A percentile compares a stretch with the other conserved stretches of the same genome.
Evolutionary conservation across 257 asterid genomes (phyloP).

Genomic region (Nicotiana undulata): DNA sequence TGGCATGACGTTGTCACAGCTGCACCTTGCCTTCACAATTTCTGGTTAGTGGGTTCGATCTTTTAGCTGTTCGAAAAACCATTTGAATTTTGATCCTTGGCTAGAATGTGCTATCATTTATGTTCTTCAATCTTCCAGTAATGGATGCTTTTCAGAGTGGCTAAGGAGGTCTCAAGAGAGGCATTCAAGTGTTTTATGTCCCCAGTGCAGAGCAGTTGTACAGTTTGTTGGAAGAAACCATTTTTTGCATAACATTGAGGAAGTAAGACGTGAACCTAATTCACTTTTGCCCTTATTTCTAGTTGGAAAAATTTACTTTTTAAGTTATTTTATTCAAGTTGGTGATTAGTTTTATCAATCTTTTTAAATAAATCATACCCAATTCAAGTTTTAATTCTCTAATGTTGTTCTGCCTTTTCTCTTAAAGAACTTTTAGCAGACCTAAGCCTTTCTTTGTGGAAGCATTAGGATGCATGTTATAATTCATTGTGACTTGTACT

Average conservation of each 20-base stretch:
- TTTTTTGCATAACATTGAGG: constrained; percentile 81
- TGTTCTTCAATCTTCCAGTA: constrained; percentile 44
- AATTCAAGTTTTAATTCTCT: neutral
- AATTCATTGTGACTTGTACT: neutral
- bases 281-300: neutral
- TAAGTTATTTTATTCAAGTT: neutral
- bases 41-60: constrained; percentile 44
- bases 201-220: constrained; percentile 89
- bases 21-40: constrained; percentile 98
- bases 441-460: neutral
- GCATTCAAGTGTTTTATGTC: constrained; percentile 64
- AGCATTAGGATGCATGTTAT: constrained; percentile 2
- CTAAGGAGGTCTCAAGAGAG: constrained; percentile 74
- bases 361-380: neutral
- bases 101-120: neutral
- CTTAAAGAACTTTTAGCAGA: neutral
- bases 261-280: constrained; percentile 35
- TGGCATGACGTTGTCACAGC: constrained; percentile 98
- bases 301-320: neutral
- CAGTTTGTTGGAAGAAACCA: constrained; percentile 94
- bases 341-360: neutral
- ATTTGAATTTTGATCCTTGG: neutral
- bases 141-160: constrained; percentile 99
- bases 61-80: constrained; percentile 6
- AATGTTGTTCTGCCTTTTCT: neutral